A percentile compares a stretch with the other conserved stretches of the same genome.
Evolutionary conservation across 176 grass and related monocot species (phyloP).

Genomic region (Carex cristatella): DNA sequence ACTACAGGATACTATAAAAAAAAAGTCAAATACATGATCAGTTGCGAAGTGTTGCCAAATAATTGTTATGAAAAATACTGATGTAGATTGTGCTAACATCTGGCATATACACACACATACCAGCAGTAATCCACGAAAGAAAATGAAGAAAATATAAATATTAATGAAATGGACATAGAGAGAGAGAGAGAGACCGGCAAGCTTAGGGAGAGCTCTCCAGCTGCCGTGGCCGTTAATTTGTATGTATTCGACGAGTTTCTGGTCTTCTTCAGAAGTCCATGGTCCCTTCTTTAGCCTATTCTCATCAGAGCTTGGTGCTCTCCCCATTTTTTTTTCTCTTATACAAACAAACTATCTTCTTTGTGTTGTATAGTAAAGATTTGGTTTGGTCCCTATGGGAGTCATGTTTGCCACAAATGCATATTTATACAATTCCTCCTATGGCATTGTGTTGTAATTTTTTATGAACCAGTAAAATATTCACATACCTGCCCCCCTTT

Average conservation of each 20-base stretch:
- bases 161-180: not conserved
- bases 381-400: not conserved
- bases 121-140: not conserved
- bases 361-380: not conserved
- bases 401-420: not conserved
- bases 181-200: conserved; percentile 30
- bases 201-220: conserved; percentile 36
- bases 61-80: not conserved
- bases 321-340: conserved; percentile 19
- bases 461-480: not conserved
- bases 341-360: not conserved
- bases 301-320: conserved; percentile 30
- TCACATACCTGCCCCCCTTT: not conserved
- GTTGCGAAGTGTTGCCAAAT: not conserved
- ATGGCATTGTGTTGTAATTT: not conserved
- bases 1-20: not conserved
- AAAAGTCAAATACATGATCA: not conserved
- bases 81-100: not conserved
- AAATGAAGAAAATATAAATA: not conserved
- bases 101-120: not conserved
- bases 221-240: conserved; percentile 33
- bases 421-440: conserved; percentile 8
- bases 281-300: conserved; percentile 36
- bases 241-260: conserved; percentile 29
- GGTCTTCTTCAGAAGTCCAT: conserved; percentile 40